Percentiles rank a stretch among this genome's conserved stretches.
These are phyloP conservation scores for Heritiera fomes DNA, from an alignment of 345 rosid genomes.

Conservation along the genomic window DNA sequence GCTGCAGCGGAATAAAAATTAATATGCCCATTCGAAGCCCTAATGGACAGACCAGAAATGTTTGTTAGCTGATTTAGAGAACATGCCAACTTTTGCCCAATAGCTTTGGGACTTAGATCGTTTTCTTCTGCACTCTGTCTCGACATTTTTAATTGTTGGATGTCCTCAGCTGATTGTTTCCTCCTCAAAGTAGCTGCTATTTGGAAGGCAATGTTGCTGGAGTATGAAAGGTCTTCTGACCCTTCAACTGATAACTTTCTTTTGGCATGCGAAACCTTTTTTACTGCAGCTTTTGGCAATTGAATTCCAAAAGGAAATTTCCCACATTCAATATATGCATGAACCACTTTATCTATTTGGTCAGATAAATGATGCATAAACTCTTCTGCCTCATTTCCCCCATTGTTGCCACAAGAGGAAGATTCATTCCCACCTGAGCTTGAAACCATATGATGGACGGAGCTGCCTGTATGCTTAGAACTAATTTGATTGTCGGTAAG, in stretches of 20 bases:
- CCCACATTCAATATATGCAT: slow-evolving; percentile 41
- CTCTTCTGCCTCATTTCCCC: slow-evolving; percentile 39
- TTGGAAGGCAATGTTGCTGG: slow-evolving; percentile 86
- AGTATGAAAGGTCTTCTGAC: slow-evolving; percentile 56
- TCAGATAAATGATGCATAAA: slow-evolving; percentile 49
- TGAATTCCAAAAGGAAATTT: slow-evolving; percentile 52
- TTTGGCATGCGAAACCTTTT: slow-evolving; percentile 57
- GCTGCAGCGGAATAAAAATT: slow-evolving; percentile 54
- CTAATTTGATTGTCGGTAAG: slow-evolving; percentile 34
- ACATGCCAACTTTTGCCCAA: slow-evolving; percentile 64
- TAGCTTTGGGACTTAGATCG: slow-evolving; percentile 39
- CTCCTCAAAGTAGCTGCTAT: slow-evolving; percentile 62
- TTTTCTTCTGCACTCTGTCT: slow-evolving; percentile 32
- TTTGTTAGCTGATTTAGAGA: slow-evolving; percentile 41
- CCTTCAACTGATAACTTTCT: slow-evolving; percentile 69
- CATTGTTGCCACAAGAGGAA: slow-evolving; percentile 30
- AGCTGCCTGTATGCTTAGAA: slow-evolving; percentile 33
- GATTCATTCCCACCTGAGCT: slow-evolving; percentile 34
- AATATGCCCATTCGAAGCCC: slow-evolving; percentile 82
- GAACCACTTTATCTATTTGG: slow-evolving; percentile 54
- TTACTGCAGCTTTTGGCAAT: slow-evolving; percentile 69
- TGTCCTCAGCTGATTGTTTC: slow-evolving; percentile 33
- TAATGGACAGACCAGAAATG: slow-evolving; percentile 44
- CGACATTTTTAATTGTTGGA: slow-evolving; percentile 11
- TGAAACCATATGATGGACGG: slow-evolving; percentile 34